A percentile compares a stretch with the other conserved stretches of the same genome.
phyloP scores from a whole-genome alignment of 2,329 filamentous ascomycete genomes.

The Fusarium sp. region DNA sequence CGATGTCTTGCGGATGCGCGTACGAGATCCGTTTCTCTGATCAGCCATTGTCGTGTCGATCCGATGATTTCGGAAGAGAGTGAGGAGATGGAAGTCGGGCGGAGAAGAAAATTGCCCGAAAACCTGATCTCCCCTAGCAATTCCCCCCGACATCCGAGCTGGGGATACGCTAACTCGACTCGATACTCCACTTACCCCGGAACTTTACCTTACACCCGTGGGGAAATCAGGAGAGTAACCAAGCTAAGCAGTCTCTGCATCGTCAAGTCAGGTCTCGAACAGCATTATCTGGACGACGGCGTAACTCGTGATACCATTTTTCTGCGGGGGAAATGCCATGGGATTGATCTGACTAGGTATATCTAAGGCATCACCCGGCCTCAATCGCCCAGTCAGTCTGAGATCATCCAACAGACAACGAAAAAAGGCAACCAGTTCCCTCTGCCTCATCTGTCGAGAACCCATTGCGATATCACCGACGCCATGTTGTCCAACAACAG shows the following conservation, averaged over 20 bases:
- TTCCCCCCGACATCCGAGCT: slow-evolving; percentile 31
- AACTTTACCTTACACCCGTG: slow-evolving; percentile 5
- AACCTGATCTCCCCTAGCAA: rapidly evolving
- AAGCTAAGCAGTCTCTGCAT: slow-evolving; percentile 6
- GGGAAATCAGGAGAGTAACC: slow-evolving; percentile 14
- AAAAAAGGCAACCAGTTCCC: not conserved
- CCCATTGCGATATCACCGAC: not conserved
- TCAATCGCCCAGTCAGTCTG: not conserved
- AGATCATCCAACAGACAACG: not conserved
- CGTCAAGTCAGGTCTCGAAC: not conserved
- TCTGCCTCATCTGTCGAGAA: no score
- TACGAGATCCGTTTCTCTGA: slow-evolving; percentile 1
- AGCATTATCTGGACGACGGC: not conserved
- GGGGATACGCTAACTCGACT: not conserved
- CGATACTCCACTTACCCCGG: slow-evolving; percentile 16
- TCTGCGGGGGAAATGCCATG: not conserved
- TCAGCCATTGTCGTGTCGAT: not conserved
- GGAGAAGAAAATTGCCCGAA: not conserved
- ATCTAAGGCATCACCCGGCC: slow-evolving; percentile 6
- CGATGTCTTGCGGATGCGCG: slow-evolving; percentile 25
- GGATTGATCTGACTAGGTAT: not conserved
- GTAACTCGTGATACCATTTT: slow-evolving; percentile 9
- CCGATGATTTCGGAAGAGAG: not conserved
- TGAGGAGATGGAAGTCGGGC: slow-evolving; percentile 23
- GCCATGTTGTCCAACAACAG: slow-evolving; percentile 24